A percentile compares a stretch with the other conserved stretches of the same genome.
Evolutionary conservation across 768 basidiomycete genomes (phyloP).

Genomic region (Rhodotorula paludigena): DNA sequence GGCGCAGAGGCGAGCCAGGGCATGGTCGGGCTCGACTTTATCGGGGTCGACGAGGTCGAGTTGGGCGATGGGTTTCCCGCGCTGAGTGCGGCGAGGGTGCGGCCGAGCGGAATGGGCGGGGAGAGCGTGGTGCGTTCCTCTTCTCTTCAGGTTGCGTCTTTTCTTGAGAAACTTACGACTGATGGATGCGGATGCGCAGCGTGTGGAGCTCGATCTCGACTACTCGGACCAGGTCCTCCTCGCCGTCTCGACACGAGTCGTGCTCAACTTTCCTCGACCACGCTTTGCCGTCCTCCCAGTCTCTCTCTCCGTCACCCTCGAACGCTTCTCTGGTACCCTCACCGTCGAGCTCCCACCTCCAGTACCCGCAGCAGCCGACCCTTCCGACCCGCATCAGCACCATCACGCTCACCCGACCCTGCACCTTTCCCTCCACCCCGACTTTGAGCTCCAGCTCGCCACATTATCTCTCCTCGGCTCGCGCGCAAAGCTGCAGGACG

Average conservation of each 20-base stretch:
- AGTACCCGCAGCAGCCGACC: not conserved
- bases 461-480: slow-evolving; percentile 91
- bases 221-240: slow-evolving; percentile 80
- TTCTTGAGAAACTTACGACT: not conserved
- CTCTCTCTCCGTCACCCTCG: slow-evolving; percentile 71
- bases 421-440: slow-evolving; percentile 74
- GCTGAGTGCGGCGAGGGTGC: slow-evolving; percentile 64
- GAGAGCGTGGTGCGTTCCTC: slow-evolving; percentile 44
- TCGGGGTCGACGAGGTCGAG: slow-evolving; percentile 41
- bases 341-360: slow-evolving; percentile 59
- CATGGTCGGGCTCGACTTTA: slow-evolving; percentile 45
- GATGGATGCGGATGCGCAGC: slow-evolving; percentile 49
- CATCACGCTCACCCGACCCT: slow-evolving; percentile 53
- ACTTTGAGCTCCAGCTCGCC: slow-evolving; percentile 78
- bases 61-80: slow-evolving; percentile 58
- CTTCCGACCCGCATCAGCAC: not conserved
- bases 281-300: slow-evolving; percentile 54
- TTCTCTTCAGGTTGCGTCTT: no score
- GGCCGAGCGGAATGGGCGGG: slow-evolving; percentile 50
- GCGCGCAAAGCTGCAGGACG: slow-evolving; percentile 93
- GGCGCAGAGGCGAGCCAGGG: slow-evolving; percentile 19
- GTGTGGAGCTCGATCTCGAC: slow-evolving; percentile 73
- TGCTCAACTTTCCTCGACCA: slow-evolving; percentile 52
- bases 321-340: slow-evolving; percentile 79
- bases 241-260: slow-evolving; percentile 48